A percentile compares a stretch with the other conserved stretches of the same genome.
These are phyloP conservation scores for Linaria vulgaris DNA, from an alignment of 257 asterid species.

Conservation along the genomic window DNA sequence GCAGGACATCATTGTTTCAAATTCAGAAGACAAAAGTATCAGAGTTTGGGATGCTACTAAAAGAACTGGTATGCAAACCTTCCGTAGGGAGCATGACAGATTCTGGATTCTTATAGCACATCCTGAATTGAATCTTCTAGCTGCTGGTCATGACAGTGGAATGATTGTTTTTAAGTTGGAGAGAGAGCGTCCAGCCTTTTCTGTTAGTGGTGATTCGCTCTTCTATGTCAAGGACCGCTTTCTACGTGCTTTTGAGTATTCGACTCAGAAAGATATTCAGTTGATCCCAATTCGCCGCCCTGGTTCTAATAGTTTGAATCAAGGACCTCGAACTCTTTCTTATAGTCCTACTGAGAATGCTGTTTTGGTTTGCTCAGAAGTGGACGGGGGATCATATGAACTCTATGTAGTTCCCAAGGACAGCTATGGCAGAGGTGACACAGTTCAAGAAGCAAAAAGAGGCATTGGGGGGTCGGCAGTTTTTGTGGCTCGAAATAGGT, in stretches of 20 bases:
- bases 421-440: conserved; percentile 76
- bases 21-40: conserved; percentile 97
- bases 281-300: conserved; percentile 90
- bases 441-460: conserved; percentile 84
- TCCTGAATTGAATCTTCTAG: conserved; percentile 96
- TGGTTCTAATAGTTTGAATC: conserved; percentile 82
- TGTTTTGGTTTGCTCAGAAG: conserved; percentile 78
- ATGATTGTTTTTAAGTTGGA: conserved; percentile 97
- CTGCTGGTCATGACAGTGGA: conserved; percentile 99
- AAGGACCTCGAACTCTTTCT: conserved; percentile 81
- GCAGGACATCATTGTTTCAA: conserved; percentile 92
- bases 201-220: conserved; percentile 76
- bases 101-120: conserved; percentile 96
- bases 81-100: conserved; percentile 93
- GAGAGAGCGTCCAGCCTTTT: conserved; percentile 98
- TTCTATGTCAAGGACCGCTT: conserved; percentile 87
- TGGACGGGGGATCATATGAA: conserved; percentile 94
- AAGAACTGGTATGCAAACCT: conserved; percentile 94
- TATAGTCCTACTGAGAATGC: conserved; percentile 96
- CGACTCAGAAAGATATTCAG: conserved; percentile 86
- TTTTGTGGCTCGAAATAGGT: conserved; percentile 86
- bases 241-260: conserved; percentile 76
- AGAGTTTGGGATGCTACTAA: conserved; percentile 99
- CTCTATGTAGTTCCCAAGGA: conserved; percentile 81
- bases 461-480: conserved; percentile 91